phyloP scores from a whole-genome alignment of 345 rosid species.

The Fremontodendron californicum region DNA sequence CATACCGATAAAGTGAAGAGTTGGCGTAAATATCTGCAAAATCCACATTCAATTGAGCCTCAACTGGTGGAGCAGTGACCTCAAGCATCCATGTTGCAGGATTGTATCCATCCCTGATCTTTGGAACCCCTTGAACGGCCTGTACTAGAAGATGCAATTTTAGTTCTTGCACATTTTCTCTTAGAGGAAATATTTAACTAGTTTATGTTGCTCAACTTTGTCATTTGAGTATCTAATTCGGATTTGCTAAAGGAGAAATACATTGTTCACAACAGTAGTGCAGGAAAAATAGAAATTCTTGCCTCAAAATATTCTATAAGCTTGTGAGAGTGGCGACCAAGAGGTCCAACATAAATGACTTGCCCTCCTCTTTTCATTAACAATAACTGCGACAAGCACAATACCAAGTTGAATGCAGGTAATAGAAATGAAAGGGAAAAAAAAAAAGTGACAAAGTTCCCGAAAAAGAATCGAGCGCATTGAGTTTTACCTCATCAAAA shows the following conservation, averaged over 20 bases:
- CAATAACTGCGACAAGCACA: not conserved
- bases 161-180: not conserved
- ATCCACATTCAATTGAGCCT: slow-evolving; percentile 30
- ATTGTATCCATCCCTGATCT: slow-evolving; percentile 55
- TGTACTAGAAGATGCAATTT: slow-evolving; percentile 4
- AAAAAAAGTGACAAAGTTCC: slow-evolving; percentile 31
- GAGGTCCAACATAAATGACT: not conserved
- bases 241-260: no score
- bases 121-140: slow-evolving; percentile 45
- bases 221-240: not conserved
- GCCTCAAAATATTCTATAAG: slow-evolving; percentile 5
- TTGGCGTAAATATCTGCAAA: slow-evolving; percentile 43
- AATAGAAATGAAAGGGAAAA: not conserved
- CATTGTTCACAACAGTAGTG: not conserved
- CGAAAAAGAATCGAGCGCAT: slow-evolving; percentile 63
- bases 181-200: not conserved
- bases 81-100: slow-evolving; percentile 80
- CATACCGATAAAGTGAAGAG: slow-evolving; percentile 46
- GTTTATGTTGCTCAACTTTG: not conserved
- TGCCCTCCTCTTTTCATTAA: slow-evolving; percentile 3
- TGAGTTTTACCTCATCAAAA: slow-evolving; percentile 69
- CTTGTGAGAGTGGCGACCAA: not conserved
- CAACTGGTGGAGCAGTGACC: slow-evolving; percentile 44
- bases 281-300: not conserved
- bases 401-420: not conserved